A percentile compares a stretch with the other conserved stretches of the same genome.
Evolutionary conservation across 805 yeast genomes (phyloP).

Genomic region (Saturnispora hagleri): DNA sequence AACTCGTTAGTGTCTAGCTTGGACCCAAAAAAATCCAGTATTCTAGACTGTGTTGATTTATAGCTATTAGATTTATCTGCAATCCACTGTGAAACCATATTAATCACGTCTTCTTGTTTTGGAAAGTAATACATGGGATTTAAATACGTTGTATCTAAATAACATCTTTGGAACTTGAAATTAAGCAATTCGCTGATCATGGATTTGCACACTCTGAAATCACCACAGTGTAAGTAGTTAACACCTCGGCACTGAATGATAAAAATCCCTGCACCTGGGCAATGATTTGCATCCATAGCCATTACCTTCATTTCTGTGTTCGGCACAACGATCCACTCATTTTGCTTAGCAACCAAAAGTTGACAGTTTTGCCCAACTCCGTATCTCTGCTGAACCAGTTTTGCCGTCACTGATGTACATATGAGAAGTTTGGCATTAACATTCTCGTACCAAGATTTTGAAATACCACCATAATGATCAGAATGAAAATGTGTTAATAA

Average conservation of each 20-base stretch:
- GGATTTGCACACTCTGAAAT: constrained; percentile 60
- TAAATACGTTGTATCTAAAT: constrained; percentile 86
- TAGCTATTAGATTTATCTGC: constrained; percentile 21
- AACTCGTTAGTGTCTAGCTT: constrained; percentile 15
- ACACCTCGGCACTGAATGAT: constrained; percentile 44
- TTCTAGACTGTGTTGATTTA: constrained; percentile 24
- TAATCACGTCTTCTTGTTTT: constrained; percentile 59
- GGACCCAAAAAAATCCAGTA: constrained; percentile 27
- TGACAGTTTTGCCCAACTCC: constrained; percentile 25
- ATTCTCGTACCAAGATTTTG: constrained; percentile 58
- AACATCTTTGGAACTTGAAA: constrained; percentile 47
- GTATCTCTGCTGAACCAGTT: constrained; percentile 44
- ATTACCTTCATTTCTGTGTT: constrained; percentile 44
- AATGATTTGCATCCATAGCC: constrained; percentile 81
- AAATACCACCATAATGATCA: constrained; percentile 87
- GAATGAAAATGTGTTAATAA: constrained; percentile 81
- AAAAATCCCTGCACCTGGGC: constrained; percentile 90
- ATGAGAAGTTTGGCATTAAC: constrained; percentile 44
- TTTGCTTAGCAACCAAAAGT: constrained; percentile 31
- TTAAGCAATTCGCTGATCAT: constrained; percentile 35
- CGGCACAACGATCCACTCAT: constrained; percentile 31
- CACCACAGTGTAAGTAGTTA: constrained; percentile 78
- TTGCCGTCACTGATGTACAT: constrained; percentile 62
- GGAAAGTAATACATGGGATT: constrained; percentile 72
- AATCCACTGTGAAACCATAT: constrained; percentile 45